Percentiles rank a stretch among this genome's conserved stretches.
These are phyloP conservation scores for Cutaneotrichosporon cyanovorans DNA, from an alignment of 1,284 basidiomycete species.

Conservation along the genomic window DNA sequence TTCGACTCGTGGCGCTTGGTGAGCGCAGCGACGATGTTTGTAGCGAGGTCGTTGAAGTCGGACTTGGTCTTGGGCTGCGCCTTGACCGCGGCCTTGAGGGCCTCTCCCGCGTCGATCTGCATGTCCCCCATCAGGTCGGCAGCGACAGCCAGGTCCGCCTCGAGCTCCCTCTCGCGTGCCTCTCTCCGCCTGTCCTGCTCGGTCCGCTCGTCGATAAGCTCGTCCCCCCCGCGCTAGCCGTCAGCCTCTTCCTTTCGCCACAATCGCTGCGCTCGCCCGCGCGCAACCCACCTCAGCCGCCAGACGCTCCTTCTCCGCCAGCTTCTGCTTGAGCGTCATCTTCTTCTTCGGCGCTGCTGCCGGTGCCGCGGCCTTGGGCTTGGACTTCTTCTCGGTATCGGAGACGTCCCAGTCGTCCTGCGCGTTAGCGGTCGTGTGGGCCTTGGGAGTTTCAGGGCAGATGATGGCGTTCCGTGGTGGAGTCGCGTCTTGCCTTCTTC, in stretches of 20 bases:
- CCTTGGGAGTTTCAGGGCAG: neutral
- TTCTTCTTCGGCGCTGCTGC: constrained; percentile 75
- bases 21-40: constrained; percentile 62
- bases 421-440: neutral
- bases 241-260: no score
- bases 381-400: constrained; percentile 56
- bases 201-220: constrained; percentile 62
- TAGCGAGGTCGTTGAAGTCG: constrained; percentile 68
- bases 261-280: no score
- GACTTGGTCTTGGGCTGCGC: constrained; percentile 74
- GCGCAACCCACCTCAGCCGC: constrained; percentile 50
- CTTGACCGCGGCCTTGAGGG: constrained; percentile 59
- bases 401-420: constrained; percentile 92
- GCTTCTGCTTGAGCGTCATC: constrained; percentile 76
- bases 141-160: constrained; percentile 74
- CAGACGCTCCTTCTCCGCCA: constrained; percentile 65
- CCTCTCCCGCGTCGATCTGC: constrained; percentile 37
- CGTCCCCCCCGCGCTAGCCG: constrained; percentile 55
- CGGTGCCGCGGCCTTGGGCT: constrained; percentile 47
- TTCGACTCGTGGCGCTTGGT: constrained; percentile 69
- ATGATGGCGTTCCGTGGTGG: neutral
- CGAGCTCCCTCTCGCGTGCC: constrained; percentile 71
- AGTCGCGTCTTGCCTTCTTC: no score
- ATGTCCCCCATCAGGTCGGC: constrained; percentile 66
- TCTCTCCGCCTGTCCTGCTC: constrained; percentile 60